Evolutionary conservation across 1,139 yeast genomes (phyloP).

Genomic region (Lodderomyces pseudojiufengensis): DNA sequence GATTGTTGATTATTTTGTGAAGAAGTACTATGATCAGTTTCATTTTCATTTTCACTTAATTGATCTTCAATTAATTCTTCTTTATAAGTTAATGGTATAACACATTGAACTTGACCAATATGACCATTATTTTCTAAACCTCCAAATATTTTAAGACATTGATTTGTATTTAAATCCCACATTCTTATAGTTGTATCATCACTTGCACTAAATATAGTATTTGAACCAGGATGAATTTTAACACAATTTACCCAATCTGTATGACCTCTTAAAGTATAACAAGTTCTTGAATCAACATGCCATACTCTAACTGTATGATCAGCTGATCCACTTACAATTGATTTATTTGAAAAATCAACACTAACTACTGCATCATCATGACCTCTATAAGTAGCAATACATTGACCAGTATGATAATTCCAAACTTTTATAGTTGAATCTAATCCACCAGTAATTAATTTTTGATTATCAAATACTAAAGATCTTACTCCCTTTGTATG

Average conservation of each 20-base stretch:
- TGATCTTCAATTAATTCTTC: constrained; percentile 45
- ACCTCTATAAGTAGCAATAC: constrained; percentile 89
- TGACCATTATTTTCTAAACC: constrained; percentile 68
- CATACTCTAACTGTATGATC: constrained; percentile 90
- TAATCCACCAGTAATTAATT: constrained; percentile 86
- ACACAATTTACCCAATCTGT: constrained; percentile 90
- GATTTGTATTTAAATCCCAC: constrained; percentile 88
- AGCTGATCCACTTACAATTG: constrained; percentile 90
- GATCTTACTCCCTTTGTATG: constrained; percentile 85
- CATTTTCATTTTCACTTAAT: constrained; percentile 23
- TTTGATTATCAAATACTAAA: constrained; percentile 79
- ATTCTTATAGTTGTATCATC: constrained; percentile 90
- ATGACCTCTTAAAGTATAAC: constrained; percentile 91
- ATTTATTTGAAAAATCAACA: constrained; percentile 73
- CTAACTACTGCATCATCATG: constrained; percentile 84
- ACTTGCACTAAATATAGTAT: constrained; percentile 79
- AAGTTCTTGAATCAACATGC: constrained; percentile 92
- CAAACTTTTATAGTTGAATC: constrained; percentile 92
- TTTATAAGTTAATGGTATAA: constrained; percentile 72
- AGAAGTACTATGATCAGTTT: constrained; percentile 1
- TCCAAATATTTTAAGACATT: constrained; percentile 75
- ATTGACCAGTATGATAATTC: constrained; percentile 93
- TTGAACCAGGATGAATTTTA: constrained; percentile 74
- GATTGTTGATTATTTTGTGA: background rate
- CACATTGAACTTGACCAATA: constrained; percentile 87